A percentile compares a stretch with the other conserved stretches of the same genome.
phyloP scores from a whole-genome alignment of 2,329 filamentous ascomycete species.

The Hypoxylon sp. region DNA sequence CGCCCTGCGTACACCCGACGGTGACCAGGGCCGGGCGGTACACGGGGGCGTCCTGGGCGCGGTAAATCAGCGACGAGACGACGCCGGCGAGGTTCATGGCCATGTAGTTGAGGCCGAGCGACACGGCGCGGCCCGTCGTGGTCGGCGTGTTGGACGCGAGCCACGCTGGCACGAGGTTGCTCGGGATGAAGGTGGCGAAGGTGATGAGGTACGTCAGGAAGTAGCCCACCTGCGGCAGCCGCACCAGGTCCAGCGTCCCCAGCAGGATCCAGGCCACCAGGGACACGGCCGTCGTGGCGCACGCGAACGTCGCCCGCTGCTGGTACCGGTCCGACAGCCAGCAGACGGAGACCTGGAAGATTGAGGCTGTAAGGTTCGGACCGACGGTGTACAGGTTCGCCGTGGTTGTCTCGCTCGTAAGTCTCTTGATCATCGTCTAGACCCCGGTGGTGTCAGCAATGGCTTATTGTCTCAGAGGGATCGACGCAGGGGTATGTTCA shows the following conservation, averaged over 20 bases:
- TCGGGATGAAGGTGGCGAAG: constrained; percentile 32
- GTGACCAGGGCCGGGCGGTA: constrained; percentile 33
- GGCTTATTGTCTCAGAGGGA: not conserved
- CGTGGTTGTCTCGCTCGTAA: constrained; percentile 44
- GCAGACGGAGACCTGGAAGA: constrained; percentile 29
- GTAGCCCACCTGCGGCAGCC: constrained; percentile 30
- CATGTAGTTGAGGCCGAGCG: constrained; percentile 32
- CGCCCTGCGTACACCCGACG: constrained; percentile 31
- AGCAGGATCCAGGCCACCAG: constrained; percentile 36
- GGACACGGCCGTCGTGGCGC: constrained; percentile 28
- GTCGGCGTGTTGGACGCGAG: constrained; percentile 29
- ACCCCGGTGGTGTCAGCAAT: not conserved
- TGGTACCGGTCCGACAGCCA: constrained; percentile 35
- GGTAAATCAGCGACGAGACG: constrained; percentile 27
- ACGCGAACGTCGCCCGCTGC: constrained; percentile 29
- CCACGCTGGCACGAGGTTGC: constrained; percentile 35
- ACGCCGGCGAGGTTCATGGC: constrained; percentile 34
- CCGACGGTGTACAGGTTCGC: constrained; percentile 38
- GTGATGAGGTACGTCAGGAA: constrained; percentile 37
- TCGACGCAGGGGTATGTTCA: not conserved
- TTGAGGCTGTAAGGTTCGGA: constrained; percentile 33
- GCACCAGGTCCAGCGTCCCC: constrained; percentile 31
- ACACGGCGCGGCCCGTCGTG: constrained; percentile 33
- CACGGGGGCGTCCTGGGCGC: constrained; percentile 24
- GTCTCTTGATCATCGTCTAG: constrained; percentile 46